These are phyloP conservation scores for Dioszegia crocea DNA, from an alignment of 768 basidiomycete species.

Conservation along the genomic window DNA sequence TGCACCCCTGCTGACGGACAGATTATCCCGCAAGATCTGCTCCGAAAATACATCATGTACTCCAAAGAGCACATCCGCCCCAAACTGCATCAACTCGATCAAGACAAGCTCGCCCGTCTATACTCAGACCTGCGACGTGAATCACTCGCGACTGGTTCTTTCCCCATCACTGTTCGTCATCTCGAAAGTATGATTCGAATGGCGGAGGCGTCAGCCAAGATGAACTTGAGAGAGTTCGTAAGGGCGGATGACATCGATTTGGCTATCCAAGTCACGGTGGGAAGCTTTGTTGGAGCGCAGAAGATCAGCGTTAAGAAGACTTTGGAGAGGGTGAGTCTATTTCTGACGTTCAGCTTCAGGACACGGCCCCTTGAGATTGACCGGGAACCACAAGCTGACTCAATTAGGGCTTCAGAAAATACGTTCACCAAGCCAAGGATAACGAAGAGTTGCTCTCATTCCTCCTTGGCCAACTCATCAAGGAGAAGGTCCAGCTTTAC, in stretches of 20 bases:
- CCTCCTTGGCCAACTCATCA: constrained; percentile 86
- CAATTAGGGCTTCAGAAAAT: constrained; percentile 89
- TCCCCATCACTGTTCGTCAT: constrained; percentile 96
- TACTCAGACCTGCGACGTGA: constrained; percentile 94
- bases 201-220: constrained; percentile 97
- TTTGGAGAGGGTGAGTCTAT: constrained; percentile 71
- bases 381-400: too few species aligned
- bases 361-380: too few species aligned
- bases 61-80: constrained; percentile 88
- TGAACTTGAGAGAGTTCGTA: constrained; percentile 94
- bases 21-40: constrained; percentile 94
- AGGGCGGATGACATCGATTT: constrained; percentile 93
- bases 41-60: constrained; percentile 99
- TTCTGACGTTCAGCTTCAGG: too few species aligned
- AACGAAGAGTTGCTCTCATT: constrained; percentile 93
- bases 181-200: constrained; percentile 99
- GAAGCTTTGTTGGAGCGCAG: constrained; percentile 92
- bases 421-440: constrained; percentile 89
- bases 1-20: constrained; percentile 45
- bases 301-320: constrained; percentile 99
- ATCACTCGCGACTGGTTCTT: constrained; percentile 95
- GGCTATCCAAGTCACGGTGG: constrained; percentile 91
- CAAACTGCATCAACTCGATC: constrained; percentile 90
- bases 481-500: constrained; percentile 81
- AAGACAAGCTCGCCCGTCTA: constrained; percentile 87